phyloP scores from a whole-genome alignment of 345 rosid genomes.

The Syzygium grande region DNA sequence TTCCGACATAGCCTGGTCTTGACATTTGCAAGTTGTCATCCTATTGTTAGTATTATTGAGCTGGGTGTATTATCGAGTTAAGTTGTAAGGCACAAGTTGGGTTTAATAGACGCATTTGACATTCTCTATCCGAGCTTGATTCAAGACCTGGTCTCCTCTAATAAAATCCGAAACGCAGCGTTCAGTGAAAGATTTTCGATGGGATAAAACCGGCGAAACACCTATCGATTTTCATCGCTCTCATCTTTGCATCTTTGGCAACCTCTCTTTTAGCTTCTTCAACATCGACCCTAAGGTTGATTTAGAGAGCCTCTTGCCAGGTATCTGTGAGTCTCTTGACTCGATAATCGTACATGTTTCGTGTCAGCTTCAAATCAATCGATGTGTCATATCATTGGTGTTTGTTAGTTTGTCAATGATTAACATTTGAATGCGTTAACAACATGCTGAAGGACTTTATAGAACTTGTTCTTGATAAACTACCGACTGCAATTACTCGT shows the following conservation, averaged over 20 bases:
- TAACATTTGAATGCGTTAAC: not conserved
- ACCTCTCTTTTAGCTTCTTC: not conserved
- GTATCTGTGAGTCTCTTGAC: not conserved
- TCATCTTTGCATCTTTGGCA: not conserved
- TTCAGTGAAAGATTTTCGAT: too few species aligned
- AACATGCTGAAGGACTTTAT: not conserved
- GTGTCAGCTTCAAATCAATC: not conserved
- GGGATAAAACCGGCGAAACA: too few species aligned
- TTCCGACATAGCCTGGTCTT: too few species aligned
- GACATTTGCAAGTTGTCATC: too few species aligned
- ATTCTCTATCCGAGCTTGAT: too few species aligned
- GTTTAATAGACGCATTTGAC: too few species aligned
- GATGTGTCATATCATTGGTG: not conserved
- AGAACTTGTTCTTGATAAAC: not conserved
- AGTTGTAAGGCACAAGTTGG: too few species aligned
- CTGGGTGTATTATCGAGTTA: too few species aligned
- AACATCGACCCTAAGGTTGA: not conserved
- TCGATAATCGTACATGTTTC: not conserved
- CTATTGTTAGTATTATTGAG: too few species aligned
- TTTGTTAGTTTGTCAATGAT: not conserved
- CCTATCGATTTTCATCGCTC: not conserved
- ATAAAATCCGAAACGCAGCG: too few species aligned
- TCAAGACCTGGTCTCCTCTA: too few species aligned
- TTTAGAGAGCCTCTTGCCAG: not conserved
- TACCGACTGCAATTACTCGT: not conserved